Evolutionary conservation across 768 basidiomycete genomes (phyloP).

Genomic region (Omphalotus guepiniiformis): DNA sequence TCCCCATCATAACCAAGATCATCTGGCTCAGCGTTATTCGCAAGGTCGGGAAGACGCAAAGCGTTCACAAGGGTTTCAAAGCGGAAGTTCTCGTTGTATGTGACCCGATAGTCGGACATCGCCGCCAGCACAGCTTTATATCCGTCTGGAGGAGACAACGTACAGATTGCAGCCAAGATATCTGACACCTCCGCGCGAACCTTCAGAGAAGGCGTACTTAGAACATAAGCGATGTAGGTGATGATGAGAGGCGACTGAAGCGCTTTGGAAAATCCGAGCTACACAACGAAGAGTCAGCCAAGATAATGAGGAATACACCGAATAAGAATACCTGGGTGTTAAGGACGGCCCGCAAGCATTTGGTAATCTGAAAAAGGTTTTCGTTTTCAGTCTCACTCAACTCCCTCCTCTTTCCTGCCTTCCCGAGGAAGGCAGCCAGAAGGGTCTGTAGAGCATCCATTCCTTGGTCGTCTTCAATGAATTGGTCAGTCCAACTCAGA

Average conservation of each 20-base stretch:
- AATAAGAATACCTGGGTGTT: slow-evolving; percentile 70
- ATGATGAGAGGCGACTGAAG: slow-evolving; percentile 60
- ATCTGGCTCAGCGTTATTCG: slow-evolving; percentile 27
- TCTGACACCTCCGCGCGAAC: slow-evolving; percentile 68
- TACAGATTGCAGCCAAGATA: slow-evolving; percentile 79
- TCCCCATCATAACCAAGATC: slow-evolving; percentile 38
- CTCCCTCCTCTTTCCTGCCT: slow-evolving; percentile 57
- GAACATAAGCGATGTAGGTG: slow-evolving; percentile 67
- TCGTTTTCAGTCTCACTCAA: slow-evolving; percentile 62
- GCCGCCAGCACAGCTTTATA: slow-evolving; percentile 73
- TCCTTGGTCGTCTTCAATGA: slow-evolving; percentile 63
- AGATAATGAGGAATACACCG: neutral
- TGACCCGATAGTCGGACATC: slow-evolving; percentile 74
- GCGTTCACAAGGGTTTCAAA: slow-evolving; percentile 72
- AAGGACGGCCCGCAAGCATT: slow-evolving; percentile 75
- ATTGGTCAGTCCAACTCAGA: slow-evolving; percentile 73
- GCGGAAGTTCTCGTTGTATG: slow-evolving; percentile 68
- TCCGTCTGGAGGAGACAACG: slow-evolving; percentile 66
- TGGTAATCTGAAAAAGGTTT: slow-evolving; percentile 69
- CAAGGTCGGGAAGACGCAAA: slow-evolving; percentile 48
- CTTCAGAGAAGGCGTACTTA: slow-evolving; percentile 64
- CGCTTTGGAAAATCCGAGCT: slow-evolving; percentile 73
- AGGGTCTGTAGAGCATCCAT: slow-evolving; percentile 56
- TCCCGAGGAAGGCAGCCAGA: slow-evolving; percentile 60
- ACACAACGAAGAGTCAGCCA: slow-evolving; percentile 11